These are phyloP conservation scores for Aspergillus pseudoglaucus DNA, from an alignment of 2,329 filamentous ascomycete species.

Conservation along the genomic window DNA sequence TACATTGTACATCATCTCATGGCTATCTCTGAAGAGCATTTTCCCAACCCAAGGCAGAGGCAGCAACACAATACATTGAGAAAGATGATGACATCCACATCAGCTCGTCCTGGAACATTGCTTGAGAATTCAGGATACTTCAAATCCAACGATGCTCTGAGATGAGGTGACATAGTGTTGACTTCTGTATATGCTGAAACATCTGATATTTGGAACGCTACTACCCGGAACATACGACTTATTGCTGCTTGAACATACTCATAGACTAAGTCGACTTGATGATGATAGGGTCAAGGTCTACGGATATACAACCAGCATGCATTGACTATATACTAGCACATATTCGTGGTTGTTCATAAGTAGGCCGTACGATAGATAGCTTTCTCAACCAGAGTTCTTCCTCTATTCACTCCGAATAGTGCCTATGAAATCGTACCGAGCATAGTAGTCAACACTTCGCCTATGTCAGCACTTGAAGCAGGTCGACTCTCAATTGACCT, in stretches of 20 bases:
- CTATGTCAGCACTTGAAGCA: too few relatives aligned
- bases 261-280: background rate
- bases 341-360: too few relatives aligned
- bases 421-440: too few relatives aligned
- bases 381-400: too few relatives aligned
- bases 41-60: background rate
- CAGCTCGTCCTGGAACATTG: background rate
- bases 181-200: background rate
- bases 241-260: background rate
- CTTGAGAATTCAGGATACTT: background rate
- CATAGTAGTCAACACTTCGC: too few relatives aligned
- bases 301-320: background rate
- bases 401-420: too few relatives aligned
- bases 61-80: background rate
- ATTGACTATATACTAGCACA: background rate
- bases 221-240: background rate
- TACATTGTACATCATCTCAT: background rate
- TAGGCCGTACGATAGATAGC: too few relatives aligned
- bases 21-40: background rate
- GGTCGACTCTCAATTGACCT: too few relatives aligned
- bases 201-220: background rate
- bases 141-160: background rate
- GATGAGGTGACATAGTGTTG: background rate
- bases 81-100: background rate
- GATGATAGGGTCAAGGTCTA: background rate